A percentile compares a stretch with the other conserved stretches of the same genome.
Evolutionary conservation across 2,329 filamentous ascomycete genomes (phyloP).

Genomic region (Didymella pomorum): DNA sequence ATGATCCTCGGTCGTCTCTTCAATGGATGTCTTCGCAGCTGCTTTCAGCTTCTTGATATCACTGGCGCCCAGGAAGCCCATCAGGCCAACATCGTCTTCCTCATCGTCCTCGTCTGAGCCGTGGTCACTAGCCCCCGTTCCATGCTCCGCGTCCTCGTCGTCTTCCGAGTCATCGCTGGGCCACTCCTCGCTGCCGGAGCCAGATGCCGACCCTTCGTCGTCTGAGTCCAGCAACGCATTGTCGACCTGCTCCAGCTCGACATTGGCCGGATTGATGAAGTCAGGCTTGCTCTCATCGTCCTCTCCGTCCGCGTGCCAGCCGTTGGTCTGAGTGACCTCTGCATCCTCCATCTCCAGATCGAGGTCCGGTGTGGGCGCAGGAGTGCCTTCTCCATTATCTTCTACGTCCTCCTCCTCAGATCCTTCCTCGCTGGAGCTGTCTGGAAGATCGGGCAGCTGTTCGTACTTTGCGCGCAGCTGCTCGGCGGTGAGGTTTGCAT

Average conservation of each 20-base stretch:
- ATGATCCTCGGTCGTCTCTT: constrained; percentile 16
- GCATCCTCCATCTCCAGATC: constrained; percentile 38
- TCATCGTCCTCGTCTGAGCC: constrained; percentile 37
- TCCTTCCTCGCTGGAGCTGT: constrained; percentile 45
- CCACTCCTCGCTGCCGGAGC: constrained; percentile 50
- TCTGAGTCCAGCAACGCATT: constrained; percentile 51
- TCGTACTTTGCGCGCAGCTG: constrained; percentile 74
- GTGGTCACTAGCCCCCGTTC: constrained; percentile 31
- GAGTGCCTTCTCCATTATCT: constrained; percentile 29
- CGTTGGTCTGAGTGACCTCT: constrained; percentile 26
- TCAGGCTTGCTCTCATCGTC: constrained; percentile 25
- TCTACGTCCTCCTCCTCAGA: constrained; percentile 45
- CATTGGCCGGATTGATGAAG: constrained; percentile 47
- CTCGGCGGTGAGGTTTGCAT: constrained; percentile 73
- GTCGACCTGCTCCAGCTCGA: constrained; percentile 53
- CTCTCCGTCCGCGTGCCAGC: constrained; percentile 31
- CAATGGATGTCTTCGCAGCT: constrained; percentile 37
- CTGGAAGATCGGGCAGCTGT: constrained; percentile 61
- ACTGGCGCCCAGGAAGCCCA: constrained; percentile 46
- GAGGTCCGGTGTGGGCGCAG: constrained; percentile 38
- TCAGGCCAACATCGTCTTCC: constrained; percentile 40
- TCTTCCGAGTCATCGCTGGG: constrained; percentile 49
- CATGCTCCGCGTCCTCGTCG: constrained; percentile 31
- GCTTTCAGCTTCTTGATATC: constrained; percentile 49
- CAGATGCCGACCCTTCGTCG: constrained; percentile 44